Conservation (phyloP, 2,329 filamentous ascomycete genomes). For the Pseudogymnoascus sp. region DNA sequence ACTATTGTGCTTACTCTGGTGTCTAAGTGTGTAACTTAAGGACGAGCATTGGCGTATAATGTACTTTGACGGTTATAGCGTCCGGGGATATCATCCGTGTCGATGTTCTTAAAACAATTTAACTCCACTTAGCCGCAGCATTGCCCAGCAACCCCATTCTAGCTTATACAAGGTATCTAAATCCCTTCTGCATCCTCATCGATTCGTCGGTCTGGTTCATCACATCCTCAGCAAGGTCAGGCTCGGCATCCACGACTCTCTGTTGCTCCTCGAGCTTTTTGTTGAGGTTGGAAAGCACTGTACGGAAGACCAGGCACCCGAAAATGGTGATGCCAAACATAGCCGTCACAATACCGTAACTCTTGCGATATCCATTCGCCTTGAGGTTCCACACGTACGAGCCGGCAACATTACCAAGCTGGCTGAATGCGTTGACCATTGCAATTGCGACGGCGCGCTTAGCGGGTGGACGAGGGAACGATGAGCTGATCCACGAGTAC, state of each 20-base stretch:
- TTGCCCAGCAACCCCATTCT: background rate
- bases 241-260: slow-evolving; percentile 31
- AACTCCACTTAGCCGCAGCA: background rate
- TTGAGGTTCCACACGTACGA: slow-evolving; percentile 56
- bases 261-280: slow-evolving; percentile 39
- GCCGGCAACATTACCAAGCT: slow-evolving; percentile 53
- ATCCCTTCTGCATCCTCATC: slow-evolving; percentile 39
- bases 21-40: background rate
- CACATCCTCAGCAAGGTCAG: slow-evolving; percentile 36
- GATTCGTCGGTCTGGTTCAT: slow-evolving; percentile 39
- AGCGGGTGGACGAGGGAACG: slow-evolving; percentile 17
- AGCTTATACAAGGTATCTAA: slow-evolving; percentile 39
- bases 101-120: slow-evolving; percentile 4
- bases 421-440: slow-evolving; percentile 16
- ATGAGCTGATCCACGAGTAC: slow-evolving; percentile 47
- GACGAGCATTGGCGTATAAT: background rate
- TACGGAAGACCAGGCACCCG: slow-evolving; percentile 43
- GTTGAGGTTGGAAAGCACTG: slow-evolving; percentile 41
- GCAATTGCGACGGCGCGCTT: slow-evolving; percentile 19
- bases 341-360: slow-evolving; percentile 56
- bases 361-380: slow-evolving; percentile 55
- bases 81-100: background rate
- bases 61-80: background rate
- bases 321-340: slow-evolving; percentile 56
- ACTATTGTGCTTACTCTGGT: background rate